Base-by-base conservation (phyloP, 2,329 filamentous ascomycete species). In the Septoria petroselini region DNA sequence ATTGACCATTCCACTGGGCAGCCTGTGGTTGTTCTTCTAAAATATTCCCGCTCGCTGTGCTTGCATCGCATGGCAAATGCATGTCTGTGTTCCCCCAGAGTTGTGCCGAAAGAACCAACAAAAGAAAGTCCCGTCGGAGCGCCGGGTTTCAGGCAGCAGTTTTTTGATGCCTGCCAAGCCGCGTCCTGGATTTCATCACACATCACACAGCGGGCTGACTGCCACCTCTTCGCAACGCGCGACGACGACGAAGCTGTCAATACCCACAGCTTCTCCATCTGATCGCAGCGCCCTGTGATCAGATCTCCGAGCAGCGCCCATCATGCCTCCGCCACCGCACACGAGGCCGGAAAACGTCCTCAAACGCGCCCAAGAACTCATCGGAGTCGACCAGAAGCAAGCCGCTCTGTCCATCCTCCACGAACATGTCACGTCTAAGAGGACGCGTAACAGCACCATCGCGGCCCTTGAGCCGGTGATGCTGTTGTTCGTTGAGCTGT, bases 281-380 rank as follows among this genome's bases (percentile, higher is more conserved):
- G 49, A 55, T 52, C 53, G 35, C 49, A 39, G 19, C 15, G 11
- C 35, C n/a, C 50, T 48, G 49, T 51, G 51, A 57, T 47, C 49
- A 45, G 40, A 40, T 25, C 39, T 37, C 21, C 40, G 43, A 49
- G 49, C 40, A 25, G 46, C 37, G 51, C 43, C 48, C 57, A 58
- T 17, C 69, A 85, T 91, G 93, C 89, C 93, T 79, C 93, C 93
- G 71, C 91, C 91, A 76, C 87, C 90, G 64, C 90, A 97, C 73
- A 91, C 93, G 72, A 95, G 95, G 75, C 93, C 93, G 69, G 93
- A 98, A 79, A 98, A 98, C 85, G 91, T 96, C 71, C 84, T 97
- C 72, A 95, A 95, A 83, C 85, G 93, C 73, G 93, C 93, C 58
- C 86, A 97, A 75, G 93, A 98, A 80, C 88, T 98, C 75, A 96